Evolutionary conservation across 176 grass and related monocot species (phyloP).

Genomic region (Oryza officinalis): DNA sequence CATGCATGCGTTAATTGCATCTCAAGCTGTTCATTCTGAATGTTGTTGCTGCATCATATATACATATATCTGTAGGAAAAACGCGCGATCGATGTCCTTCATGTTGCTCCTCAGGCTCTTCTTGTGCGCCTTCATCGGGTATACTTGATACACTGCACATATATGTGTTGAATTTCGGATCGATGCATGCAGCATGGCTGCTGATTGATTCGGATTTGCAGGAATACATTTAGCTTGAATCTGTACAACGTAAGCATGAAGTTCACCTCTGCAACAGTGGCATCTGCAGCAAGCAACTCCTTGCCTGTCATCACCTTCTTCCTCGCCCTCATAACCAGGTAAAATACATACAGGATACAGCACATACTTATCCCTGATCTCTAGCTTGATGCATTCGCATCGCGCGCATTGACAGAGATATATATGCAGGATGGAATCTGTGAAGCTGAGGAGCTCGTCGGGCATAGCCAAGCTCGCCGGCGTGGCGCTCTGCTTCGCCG

Average conservation of each 20-base stretch:
- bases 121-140: slow-evolving; percentile 54
- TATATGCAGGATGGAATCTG: slow-evolving; percentile 48
- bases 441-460: slow-evolving; percentile 39
- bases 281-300: slow-evolving; percentile 52
- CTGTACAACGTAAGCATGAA: slow-evolving; percentile 63
- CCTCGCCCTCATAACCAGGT: slow-evolving; percentile 64
- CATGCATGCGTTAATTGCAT: not conserved
- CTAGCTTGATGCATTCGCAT: too few species aligned
- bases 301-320: slow-evolving; percentile 74
- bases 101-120: slow-evolving; percentile 67
- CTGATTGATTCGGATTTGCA: not conserved
- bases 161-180: not conserved
- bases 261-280: slow-evolving; percentile 69
- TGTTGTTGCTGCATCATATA: too few species aligned
- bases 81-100: slow-evolving; percentile 40
- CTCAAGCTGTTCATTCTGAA: too few species aligned
- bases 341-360: too few species aligned
- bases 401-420: too few species aligned
- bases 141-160: not conserved
- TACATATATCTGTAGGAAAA: slow-evolving; percentile 40
- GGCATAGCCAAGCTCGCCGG: slow-evolving; percentile 58
- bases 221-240: slow-evolving; percentile 56
- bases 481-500: slow-evolving; percentile 48
- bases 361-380: too few species aligned
- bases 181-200: not conserved